A percentile compares a stretch with the other conserved stretches of the same genome.
These are phyloP conservation scores for Geotrichum phurueaensis DNA, from an alignment of 1,139 yeast genomes.

Conservation along the genomic window DNA sequence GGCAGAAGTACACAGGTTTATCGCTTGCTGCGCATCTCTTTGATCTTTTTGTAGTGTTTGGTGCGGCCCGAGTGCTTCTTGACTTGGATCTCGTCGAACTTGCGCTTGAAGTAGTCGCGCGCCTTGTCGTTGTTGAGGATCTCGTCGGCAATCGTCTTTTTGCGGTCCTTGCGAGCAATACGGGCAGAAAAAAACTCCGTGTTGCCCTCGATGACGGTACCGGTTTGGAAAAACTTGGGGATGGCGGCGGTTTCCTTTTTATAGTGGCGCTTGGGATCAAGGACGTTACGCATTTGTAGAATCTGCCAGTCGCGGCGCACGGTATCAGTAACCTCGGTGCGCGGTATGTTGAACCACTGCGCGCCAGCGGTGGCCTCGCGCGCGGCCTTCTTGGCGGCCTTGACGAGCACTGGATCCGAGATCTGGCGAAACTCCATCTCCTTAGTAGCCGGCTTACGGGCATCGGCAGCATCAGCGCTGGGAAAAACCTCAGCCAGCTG, in stretches of 20 bases:
- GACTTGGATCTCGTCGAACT: constrained; percentile 71
- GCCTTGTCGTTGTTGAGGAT: constrained; percentile 67
- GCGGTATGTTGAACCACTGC: constrained; percentile 81
- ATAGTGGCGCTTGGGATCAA: constrained; percentile 94
- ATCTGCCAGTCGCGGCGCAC: constrained; percentile 72
- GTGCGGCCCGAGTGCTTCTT: constrained; percentile 72
- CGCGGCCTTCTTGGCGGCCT: constrained; percentile 23
- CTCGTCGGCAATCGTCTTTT: constrained; percentile 74
- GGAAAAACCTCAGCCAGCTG: constrained; percentile 12
- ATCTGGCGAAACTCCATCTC: constrained; percentile 33
- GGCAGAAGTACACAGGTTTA: constrained; percentile 21
- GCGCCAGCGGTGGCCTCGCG: constrained; percentile 44
- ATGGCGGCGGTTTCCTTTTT: constrained; percentile 77
- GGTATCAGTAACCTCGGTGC: constrained; percentile 68
- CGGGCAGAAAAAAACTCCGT: constrained; percentile 74
- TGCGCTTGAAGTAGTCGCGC: constrained; percentile 74
- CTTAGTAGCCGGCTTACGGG: constrained; percentile 9
- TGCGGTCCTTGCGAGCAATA: constrained; percentile 63
- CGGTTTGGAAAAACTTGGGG: constrained; percentile 81
- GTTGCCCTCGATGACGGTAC: constrained; percentile 79
- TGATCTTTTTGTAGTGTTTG: constrained; percentile 58
- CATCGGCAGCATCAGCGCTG: background rate
- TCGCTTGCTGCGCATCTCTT: constrained; percentile 54
- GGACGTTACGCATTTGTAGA: constrained; percentile 78
- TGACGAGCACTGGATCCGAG: constrained; percentile 47